Conservation (phyloP, 352 stramenopile species). For the Hyaloperonospora arabidopsidis region DNA sequence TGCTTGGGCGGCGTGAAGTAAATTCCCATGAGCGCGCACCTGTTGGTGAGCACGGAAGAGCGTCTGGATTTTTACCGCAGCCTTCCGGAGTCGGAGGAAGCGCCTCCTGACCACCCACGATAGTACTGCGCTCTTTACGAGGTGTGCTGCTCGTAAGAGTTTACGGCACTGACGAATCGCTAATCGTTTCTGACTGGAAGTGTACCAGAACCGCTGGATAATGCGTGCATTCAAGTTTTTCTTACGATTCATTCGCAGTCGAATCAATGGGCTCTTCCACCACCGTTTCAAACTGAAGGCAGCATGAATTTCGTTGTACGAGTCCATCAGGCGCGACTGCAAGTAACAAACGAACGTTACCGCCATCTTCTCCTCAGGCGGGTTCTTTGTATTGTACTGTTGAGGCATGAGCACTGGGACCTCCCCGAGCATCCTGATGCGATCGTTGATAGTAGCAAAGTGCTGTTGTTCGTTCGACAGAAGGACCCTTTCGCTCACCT, state of each 20-base stretch:
- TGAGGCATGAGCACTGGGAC: conserved; percentile 86
- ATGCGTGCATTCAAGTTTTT: conserved; percentile 46
- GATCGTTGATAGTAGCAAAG: conserved; percentile 81
- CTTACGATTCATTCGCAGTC: conserved; percentile 45
- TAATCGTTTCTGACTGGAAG: conserved; percentile 61
- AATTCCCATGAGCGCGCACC: conserved; percentile 15
- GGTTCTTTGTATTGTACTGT: conserved; percentile 83
- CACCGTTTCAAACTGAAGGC: conserved; percentile 81
- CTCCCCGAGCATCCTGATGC: conserved; percentile 87
- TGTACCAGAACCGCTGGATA: conserved; percentile 78
- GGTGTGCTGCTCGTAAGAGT: conserved; percentile 47
- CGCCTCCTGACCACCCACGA: conserved; percentile 21
- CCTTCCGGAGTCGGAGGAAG: conserved; percentile 25
- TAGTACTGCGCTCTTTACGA: conserved; percentile 37
- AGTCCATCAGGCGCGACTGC: conserved; percentile 91
- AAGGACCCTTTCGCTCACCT: conserved; percentile 23
- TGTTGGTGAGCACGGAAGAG: conserved; percentile 24
- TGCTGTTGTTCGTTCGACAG: conserved; percentile 78
- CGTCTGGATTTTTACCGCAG: conserved; percentile 32
- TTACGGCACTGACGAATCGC: conserved; percentile 62
- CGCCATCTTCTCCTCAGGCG: conserved; percentile 90
- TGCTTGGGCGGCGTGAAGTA: conserved; percentile 15
- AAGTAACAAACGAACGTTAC: conserved; percentile 92
- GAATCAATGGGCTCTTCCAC: conserved; percentile 57
- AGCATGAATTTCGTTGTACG: conserved; percentile 88